A percentile compares a stretch with the other conserved stretches of the same genome.
Conservation (phyloP, 345 rosid genomes). For the Pseudoturritis turrita region DNA sequence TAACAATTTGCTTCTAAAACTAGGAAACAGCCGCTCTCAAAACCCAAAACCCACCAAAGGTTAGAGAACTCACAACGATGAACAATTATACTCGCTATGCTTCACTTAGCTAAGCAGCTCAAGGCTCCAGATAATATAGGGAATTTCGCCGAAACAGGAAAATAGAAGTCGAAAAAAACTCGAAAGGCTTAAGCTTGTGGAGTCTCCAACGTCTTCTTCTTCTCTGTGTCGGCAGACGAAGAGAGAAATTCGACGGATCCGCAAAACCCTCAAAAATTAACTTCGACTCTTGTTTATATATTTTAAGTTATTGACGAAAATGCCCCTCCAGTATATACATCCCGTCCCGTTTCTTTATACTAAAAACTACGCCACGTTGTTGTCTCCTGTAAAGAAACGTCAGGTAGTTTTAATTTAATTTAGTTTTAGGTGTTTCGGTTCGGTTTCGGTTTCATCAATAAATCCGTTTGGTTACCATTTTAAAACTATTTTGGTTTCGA, state of each 20-base stretch:
- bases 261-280: background rate
- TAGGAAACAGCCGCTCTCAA: background rate
- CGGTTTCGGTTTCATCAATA: too few species aligned
- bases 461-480: too few species aligned
- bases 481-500: too few species aligned
- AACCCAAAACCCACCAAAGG: background rate
- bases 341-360: too few species aligned
- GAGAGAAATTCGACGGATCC: background rate
- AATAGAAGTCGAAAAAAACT: background rate
- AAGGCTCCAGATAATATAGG: background rate
- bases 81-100: background rate
- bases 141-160: background rate
- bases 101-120: background rate
- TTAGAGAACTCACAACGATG: background rate
- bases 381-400: too few species aligned
- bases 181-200: background rate
- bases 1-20: background rate
- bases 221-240: background rate
- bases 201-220: conserved; percentile 3
- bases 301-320: background rate
- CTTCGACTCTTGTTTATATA: background rate
- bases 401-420: too few species aligned
- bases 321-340: background rate
- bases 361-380: too few species aligned
- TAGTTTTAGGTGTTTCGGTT: too few species aligned